A percentile compares a stretch with the other conserved stretches of the same genome.
These are phyloP conservation scores for Plenodomus biglobosus DNA, from an alignment of 2,329 filamentous ascomycete genomes.

Conservation along the genomic window DNA sequence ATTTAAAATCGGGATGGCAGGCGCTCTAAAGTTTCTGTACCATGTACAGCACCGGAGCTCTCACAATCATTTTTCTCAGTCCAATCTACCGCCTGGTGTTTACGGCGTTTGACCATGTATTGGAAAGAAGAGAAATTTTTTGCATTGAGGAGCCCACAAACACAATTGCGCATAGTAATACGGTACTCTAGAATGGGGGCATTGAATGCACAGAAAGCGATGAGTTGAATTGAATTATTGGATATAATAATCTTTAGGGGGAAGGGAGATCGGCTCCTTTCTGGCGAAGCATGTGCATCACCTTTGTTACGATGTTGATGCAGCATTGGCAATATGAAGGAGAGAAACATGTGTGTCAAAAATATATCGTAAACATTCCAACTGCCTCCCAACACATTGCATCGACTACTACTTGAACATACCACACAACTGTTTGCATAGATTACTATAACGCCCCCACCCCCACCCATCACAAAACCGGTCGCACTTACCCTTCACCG, in stretches of 20 bases:
- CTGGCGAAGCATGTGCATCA: background rate
- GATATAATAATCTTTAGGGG: background rate
- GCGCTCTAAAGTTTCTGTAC: background rate
- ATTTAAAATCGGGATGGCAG: conserved; percentile 1
- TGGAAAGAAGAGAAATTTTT: background rate
- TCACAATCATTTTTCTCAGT: conserved; percentile 8
- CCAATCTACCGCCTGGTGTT: conserved; percentile 14
- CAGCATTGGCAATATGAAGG: background rate
- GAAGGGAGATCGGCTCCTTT: background rate
- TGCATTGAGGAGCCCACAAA: background rate
- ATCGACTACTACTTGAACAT: too few relatives aligned
- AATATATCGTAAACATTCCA: too few relatives aligned
- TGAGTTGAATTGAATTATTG: background rate
- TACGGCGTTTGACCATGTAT: background rate
- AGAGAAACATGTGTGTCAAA: too few relatives aligned
- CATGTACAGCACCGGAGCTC: background rate
- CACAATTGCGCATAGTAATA: background rate
- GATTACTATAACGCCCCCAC: too few relatives aligned
- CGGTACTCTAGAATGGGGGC: background rate
- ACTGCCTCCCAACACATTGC: too few relatives aligned
- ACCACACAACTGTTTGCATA: too few relatives aligned
- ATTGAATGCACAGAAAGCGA: background rate
- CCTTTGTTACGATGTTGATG: background rate
- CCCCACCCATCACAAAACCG: too few relatives aligned
- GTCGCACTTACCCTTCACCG: too few relatives aligned